Percentiles rank a stretch among this genome's conserved stretches.
phyloP scores from a whole-genome alignment of 768 basidiomycete genomes.

The Asterophora lycoperdoides region DNA sequence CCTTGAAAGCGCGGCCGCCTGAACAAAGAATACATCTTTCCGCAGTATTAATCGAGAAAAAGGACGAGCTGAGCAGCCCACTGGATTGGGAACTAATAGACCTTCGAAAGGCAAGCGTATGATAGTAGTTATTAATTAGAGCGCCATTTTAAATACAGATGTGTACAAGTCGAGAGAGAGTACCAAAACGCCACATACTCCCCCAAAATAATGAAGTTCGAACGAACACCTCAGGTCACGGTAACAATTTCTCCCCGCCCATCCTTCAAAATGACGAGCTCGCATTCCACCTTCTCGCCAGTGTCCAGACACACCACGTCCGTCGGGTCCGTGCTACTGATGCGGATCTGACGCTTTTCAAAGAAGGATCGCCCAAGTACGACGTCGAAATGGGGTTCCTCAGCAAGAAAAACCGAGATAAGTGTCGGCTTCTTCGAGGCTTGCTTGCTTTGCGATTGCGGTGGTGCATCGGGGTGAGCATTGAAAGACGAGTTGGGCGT shows the following conservation, averaged over 20 bases:
- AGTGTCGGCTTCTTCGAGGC: slow-evolving; percentile 36
- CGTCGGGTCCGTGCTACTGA: slow-evolving; percentile 80
- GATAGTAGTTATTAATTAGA: too few relatives aligned
- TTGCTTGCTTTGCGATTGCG: slow-evolving; percentile 15
- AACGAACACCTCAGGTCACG: slow-evolving; percentile 54
- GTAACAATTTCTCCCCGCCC: slow-evolving; percentile 87
- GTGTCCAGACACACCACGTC: slow-evolving; percentile 90
- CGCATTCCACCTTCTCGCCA: slow-evolving; percentile 88
- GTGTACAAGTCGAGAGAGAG: background rate
- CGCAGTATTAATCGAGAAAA: too few relatives aligned
- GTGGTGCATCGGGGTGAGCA: slow-evolving; percentile 24
- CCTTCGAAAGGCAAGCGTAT: too few relatives aligned
- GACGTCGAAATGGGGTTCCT: slow-evolving; percentile 95
- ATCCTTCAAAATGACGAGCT: slow-evolving; percentile 88
- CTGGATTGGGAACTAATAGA: too few relatives aligned
- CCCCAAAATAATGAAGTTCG: background rate
- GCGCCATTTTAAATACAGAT: background rate
- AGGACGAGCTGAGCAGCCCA: too few relatives aligned
- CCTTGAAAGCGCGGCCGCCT: too few relatives aligned
- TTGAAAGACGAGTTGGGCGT: slow-evolving; percentile 37
- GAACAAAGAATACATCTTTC: too few relatives aligned
- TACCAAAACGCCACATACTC: too few relatives aligned
- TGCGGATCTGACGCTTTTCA: slow-evolving; percentile 77
- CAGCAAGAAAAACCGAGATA: slow-evolving; percentile 78
- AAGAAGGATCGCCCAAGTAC: slow-evolving; percentile 87